A percentile compares a stretch with the other conserved stretches of the same genome.
These are phyloP conservation scores for Exophiala dermatitidis DNA, from an alignment of 2,329 filamentous ascomycete species.

Conservation along the genomic window DNA sequence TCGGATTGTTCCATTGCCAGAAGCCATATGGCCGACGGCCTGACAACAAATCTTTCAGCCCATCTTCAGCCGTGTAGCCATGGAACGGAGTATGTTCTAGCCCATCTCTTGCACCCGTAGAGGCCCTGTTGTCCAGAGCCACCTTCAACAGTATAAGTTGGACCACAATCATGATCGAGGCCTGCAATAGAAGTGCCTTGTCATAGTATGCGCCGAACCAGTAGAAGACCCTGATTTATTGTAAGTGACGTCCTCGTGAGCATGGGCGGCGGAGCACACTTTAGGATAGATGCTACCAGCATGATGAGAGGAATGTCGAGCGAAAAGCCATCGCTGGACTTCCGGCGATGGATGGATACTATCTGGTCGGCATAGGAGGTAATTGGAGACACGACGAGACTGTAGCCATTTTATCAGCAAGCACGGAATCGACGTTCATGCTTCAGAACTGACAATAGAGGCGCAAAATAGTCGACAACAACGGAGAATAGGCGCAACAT, in stretches of 20 bases:
- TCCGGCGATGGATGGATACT: constrained; percentile 54
- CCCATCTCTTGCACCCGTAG: constrained; percentile 36
- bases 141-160: constrained; percentile 55
- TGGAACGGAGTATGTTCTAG: constrained; percentile 39
- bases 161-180: constrained; percentile 52
- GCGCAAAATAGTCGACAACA: constrained; percentile 42
- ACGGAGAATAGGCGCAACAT: constrained; percentile 16
- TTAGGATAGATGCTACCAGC: constrained; percentile 57
- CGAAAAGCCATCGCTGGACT: constrained; percentile 57
- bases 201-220: constrained; percentile 59
- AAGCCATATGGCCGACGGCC: constrained; percentile 51
- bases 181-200: constrained; percentile 52
- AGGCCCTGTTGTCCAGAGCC: constrained; percentile 50
- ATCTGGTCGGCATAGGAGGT: constrained; percentile 63
- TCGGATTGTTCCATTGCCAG: constrained; percentile 54
- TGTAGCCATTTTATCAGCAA: constrained; percentile 26
- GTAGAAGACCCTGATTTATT: constrained; percentile 50
- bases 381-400: constrained; percentile 55
- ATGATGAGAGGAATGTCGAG: constrained; percentile 62
- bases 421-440: no score
- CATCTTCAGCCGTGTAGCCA: constrained; percentile 22
- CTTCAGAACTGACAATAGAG: constrained; percentile 39
- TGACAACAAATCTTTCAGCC: constrained; percentile 24
- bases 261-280: constrained; percentile 36
- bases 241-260: background rate